Percentiles rank a stretch among this genome's conserved stretches.
Conservation (phyloP, 2,329 filamentous ascomycete species). For the Gliomastix tumulicola region DNA sequence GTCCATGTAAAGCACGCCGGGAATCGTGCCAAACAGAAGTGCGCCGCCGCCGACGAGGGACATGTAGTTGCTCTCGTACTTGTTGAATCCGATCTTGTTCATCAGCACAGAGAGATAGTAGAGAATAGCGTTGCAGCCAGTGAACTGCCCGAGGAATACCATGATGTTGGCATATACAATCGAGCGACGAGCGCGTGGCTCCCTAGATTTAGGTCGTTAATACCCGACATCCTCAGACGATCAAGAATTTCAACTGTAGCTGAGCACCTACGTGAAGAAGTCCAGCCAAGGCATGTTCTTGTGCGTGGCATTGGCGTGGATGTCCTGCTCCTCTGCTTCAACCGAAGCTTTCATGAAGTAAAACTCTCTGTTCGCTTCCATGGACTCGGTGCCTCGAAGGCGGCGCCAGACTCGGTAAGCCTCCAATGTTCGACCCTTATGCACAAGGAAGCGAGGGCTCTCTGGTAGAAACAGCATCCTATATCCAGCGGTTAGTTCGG, state of each 20-base stretch:
- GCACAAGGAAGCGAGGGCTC: constrained; percentile 61
- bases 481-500: no score
- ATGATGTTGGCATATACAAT: constrained; percentile 63
- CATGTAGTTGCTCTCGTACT: constrained; percentile 62
- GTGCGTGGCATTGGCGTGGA: constrained; percentile 32
- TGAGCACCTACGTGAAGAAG: constrained; percentile 55
- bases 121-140: constrained; percentile 63
- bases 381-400: neutral
- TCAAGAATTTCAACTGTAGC: no score
- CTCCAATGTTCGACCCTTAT: constrained; percentile 43
- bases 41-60: constrained; percentile 64
- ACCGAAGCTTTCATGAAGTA: neutral
- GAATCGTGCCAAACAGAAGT: constrained; percentile 60
- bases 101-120: constrained; percentile 68
- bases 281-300: constrained; percentile 63
- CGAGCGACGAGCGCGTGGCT: constrained; percentile 58
- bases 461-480: constrained; percentile 70
- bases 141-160: constrained; percentile 64
- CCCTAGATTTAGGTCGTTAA: constrained; percentile 16
- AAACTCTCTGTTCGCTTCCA: neutral
- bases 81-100: constrained; percentile 59
- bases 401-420: constrained; percentile 43
- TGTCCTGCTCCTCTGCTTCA: neutral
- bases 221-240: no score
- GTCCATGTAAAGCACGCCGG: constrained; percentile 66